A percentile compares a stretch with the other conserved stretches of the same genome.
phyloP scores from a whole-genome alignment of 177 flowering plant species.

The Vitis hybrid region DNA sequence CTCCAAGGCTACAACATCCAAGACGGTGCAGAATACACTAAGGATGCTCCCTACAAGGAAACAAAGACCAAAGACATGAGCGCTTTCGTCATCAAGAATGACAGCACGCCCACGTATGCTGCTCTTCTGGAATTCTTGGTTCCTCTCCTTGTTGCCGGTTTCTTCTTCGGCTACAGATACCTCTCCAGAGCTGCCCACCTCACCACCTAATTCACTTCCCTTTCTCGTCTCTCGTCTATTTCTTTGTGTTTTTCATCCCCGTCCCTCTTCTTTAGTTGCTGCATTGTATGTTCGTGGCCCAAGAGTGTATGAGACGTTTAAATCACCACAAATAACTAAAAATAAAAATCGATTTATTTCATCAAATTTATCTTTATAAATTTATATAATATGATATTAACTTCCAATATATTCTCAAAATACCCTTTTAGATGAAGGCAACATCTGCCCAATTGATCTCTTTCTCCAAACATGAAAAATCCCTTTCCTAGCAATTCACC shows the following conservation, averaged over 20 bases:
- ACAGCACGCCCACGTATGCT: constrained; percentile 5
- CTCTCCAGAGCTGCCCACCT: constrained; percentile 10
- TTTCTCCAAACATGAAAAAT: too few species aligned
- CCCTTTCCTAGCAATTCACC: too few species aligned
- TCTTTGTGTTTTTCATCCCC: neutral
- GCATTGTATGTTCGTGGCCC: too few species aligned
- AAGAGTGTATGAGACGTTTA: too few species aligned
- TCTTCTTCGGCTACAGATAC: constrained; percentile 31
- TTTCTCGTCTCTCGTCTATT: too few species aligned
- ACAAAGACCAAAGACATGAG: constrained; percentile 33
- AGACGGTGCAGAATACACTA: neutral
- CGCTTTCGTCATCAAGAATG: constrained; percentile 41
- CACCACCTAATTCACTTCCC: neutral
- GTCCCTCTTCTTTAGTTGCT: neutral
- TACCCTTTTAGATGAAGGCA: too few species aligned
- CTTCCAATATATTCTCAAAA: too few species aligned
- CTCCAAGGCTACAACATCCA: constrained; percentile 26
- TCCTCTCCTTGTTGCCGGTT: constrained; percentile 34
- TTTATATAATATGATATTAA: too few species aligned
- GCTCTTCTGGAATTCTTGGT: constrained; percentile 33
- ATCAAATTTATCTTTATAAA: too few species aligned
- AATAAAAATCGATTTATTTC: too few species aligned
- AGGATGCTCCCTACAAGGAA: constrained; percentile 13
- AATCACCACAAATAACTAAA: too few species aligned
- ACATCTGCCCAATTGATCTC: too few species aligned